Base-by-base conservation (phyloP, 179 eudicot genomes). In the Beta lomatogona region DNA sequence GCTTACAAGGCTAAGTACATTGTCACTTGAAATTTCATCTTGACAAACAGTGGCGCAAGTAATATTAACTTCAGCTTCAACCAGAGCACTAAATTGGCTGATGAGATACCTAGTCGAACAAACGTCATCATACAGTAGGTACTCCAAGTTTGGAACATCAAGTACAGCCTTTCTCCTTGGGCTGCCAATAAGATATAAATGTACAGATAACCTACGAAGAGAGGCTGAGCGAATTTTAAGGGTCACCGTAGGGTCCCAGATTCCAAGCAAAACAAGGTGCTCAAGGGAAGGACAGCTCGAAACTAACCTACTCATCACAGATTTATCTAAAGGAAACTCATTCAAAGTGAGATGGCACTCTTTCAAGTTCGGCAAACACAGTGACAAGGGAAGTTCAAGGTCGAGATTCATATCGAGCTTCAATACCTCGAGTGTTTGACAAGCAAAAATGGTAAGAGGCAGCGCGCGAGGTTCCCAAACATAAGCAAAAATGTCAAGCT, bases 141-240 rank as follows among this genome's bases (percentile, higher is more conserved):
- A 53, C 63, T 52, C 22, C 50, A 77, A 10, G 28, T 66, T 65
- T 52, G 80, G 80, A 66, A 41, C 57, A 77, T 65, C 80, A 14
- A 77, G 41, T 25, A 48, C 21, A 64, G 22, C 4, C 11, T 66
- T 25, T 25, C 0, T 0, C 28, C 28, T 25, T 25, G 8, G 16
- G 28, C 28, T 25, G 28, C 28, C 28, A 25, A 25, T 25, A 25
- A 25, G 28, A 25, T 25, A 25, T 25, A 25, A 25, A 25, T 25
- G 28, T 25, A 25, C 28, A 25, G 28, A 25, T 45, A 77, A 77
- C 66, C 69, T 66, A 59, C 22, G 80, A 5, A 66, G 73, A 66
- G 36, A 77, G 52, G 61, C 15, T 66, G 18, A 77, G 31, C 18
- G 0, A 25, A 66, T 66, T 13, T 12, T 2, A 66, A 22, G 18